A percentile compares a stretch with the other conserved stretches of the same genome.
Evolutionary conservation across 345 rosid species (phyloP).

Genomic region (Crucihimalaya himalaica): DNA sequence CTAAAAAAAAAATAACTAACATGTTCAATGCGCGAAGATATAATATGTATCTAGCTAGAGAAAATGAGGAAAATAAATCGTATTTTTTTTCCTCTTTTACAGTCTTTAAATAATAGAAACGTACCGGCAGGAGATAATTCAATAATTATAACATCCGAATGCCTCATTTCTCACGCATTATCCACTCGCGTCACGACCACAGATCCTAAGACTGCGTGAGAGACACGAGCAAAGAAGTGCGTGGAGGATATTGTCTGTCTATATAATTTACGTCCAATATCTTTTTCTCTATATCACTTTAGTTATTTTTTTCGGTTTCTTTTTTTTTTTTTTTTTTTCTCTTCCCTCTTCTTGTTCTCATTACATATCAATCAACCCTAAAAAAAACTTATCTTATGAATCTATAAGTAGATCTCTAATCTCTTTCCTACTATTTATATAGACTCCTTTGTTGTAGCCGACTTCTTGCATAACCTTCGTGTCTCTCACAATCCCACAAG

Average conservation of each 20-base stretch:
- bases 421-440: slow-evolving; percentile 31
- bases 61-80: neutral
- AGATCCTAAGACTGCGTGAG: neutral
- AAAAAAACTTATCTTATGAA: slow-evolving; percentile 23
- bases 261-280: slow-evolving; percentile 5
- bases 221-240: neutral
- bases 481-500: slow-evolving; percentile 28
- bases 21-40: no score
- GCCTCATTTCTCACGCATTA: slow-evolving; percentile 9
- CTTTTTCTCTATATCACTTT: slow-evolving; percentile 9
- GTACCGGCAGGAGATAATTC: slow-evolving; percentile 4
- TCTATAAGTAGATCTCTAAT: slow-evolving; percentile 32
- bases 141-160: neutral
- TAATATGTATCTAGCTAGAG: neutral
- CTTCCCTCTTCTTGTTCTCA: slow-evolving; percentile 16
- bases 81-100: neutral
- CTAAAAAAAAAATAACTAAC: no score
- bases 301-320: neutral
- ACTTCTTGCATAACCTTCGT: slow-evolving; percentile 30
- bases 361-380: slow-evolving; percentile 34
- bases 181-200: slow-evolving; percentile 1
- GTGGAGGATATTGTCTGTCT: slow-evolving; percentile 9
- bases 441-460: slow-evolving; percentile 29
- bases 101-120: slow-evolving; percentile 26
- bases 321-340: neutral